Conservation (phyloP, 352 stramenopile genomes). For the Pythium apleroticum region DNA sequence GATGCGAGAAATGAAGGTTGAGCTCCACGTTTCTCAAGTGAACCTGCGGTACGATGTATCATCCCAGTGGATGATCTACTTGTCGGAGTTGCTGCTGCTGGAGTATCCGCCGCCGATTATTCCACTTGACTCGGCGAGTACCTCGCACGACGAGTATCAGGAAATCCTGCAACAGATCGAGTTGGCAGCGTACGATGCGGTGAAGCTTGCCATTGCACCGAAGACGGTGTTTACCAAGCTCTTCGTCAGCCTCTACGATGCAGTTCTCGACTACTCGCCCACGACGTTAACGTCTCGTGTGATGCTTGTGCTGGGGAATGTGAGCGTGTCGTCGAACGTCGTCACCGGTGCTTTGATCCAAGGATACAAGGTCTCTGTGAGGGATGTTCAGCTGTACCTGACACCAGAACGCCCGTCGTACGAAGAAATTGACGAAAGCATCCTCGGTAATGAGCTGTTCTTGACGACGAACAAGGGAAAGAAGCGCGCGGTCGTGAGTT, state of each 20-base stretch:
- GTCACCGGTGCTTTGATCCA: constrained; percentile 85
- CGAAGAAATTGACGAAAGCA: constrained; percentile 65
- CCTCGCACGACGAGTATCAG: constrained; percentile 50
- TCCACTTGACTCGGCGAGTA: constrained; percentile 72
- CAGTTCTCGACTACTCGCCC: constrained; percentile 78
- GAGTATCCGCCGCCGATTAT: constrained; percentile 85
- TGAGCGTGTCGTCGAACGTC: constrained; percentile 82
- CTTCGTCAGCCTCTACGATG: constrained; percentile 85
- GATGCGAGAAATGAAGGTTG: constrained; percentile 88
- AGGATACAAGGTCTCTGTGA: constrained; percentile 80
- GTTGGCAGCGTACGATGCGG: constrained; percentile 43
- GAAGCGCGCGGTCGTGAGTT: constrained; percentile 37
- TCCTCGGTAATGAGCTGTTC: constrained; percentile 73
- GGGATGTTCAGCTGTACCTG: constrained; percentile 72
- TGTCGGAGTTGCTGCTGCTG: constrained; percentile 74
- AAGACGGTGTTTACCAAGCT: constrained; percentile 90
- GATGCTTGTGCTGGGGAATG: constrained; percentile 73
- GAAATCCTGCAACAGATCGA: constrained; percentile 37
- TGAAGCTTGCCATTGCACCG: constrained; percentile 61
- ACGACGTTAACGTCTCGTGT: constrained; percentile 56
- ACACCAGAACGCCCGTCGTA: constrained; percentile 62
- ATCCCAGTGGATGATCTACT: constrained; percentile 80
- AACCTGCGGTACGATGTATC: constrained; percentile 80
- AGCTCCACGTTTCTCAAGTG: constrained; percentile 83
- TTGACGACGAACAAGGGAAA: constrained; percentile 35